These are phyloP conservation scores for Magnusiomyces tetraspermus DNA, from an alignment of 1,139 yeast species.

Conservation along the genomic window DNA sequence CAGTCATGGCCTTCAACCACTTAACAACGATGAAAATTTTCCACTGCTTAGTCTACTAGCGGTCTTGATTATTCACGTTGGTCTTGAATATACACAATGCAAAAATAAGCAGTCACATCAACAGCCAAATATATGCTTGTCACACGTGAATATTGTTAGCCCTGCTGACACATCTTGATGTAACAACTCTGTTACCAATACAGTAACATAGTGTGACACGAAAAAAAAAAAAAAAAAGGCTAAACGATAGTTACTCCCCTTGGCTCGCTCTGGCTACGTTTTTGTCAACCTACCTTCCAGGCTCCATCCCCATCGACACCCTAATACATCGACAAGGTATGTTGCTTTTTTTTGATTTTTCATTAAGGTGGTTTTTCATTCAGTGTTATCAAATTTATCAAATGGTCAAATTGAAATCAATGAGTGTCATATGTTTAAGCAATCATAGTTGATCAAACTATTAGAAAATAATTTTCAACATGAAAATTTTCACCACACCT, in stretches of 20 bases:
- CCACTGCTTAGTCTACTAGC: background rate
- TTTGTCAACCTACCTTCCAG: slow-evolving; percentile 5
- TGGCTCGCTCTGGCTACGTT: background rate
- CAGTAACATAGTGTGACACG: background rate
- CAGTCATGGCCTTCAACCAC: background rate
- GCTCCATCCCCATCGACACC: slow-evolving; percentile 5
- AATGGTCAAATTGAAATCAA: too few relatives aligned
- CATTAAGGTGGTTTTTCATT: too few relatives aligned
- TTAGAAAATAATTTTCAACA: too few relatives aligned
- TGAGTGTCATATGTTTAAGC: too few relatives aligned
- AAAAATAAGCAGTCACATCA: slow-evolving; percentile 6
- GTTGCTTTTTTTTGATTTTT: background rate
- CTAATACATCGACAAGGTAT: slow-evolving; percentile 5
- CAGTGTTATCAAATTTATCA: too few relatives aligned
- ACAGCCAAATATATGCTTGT: background rate
- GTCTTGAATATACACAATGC: background rate
- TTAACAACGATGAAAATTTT: background rate
- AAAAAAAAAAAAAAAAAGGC: background rate
- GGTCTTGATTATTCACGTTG: background rate
- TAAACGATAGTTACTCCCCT: background rate
- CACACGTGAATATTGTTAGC: background rate
- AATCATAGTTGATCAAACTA: too few relatives aligned
- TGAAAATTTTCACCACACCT: too few relatives aligned
- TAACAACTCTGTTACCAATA: background rate
- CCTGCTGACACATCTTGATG: background rate